Base-by-base conservation (phyloP, 2,329 filamentous ascomycete species). In the Magnaporthiopsis incrustans region DNA sequence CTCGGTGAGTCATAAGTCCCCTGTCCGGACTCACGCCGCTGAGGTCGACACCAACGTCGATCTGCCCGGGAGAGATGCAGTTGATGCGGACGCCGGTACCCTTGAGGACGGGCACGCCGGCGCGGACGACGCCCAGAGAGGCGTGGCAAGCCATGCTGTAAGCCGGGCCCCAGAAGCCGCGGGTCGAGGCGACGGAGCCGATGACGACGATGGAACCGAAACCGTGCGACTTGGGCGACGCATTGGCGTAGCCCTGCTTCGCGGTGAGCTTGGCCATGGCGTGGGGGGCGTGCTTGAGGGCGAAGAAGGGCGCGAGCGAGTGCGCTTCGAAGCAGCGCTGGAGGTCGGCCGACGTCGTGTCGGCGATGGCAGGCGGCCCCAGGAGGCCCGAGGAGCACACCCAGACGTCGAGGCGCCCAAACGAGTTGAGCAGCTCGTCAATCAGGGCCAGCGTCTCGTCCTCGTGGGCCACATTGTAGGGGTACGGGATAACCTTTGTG, bases 131-230 rank as follows among this genome's bases (percentile, higher is more conserved):
- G 0, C 85, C 85, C 22, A 88, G 72, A 2, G 84, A 84, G 1
- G 85, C 85, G 70, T 87, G 85, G 10, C 77, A 79, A 10, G 78
- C 77, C 81, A 88, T 86, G 0, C 84, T 87, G 65, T 83, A 86
- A n/a, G 78, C 80, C 0, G 84, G 83, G 0, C 84, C 83, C 83
- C 84, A 86, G 69, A 83, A 85, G 10, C 84, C 85, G 66, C 85
- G 83, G 27, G 80, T 82, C 32, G 79, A 81, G 2, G 85, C 85
- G 0, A 86, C 83, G 59, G 77, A 81, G 25, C 79, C 80, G 3
- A 88, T 83, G n/a, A 88, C 83, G 58, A 88, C 79, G 65, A 88
- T 86, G 67, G 79, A 83, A 3, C 85, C 85, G 69, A 88, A 88
- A n/a, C 78, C 76, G 61, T 80, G 77, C 67, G 82, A 80, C 69